Conservation (phyloP, 192 early-diverging fungal species). For the Gigaspora rosea region DNA sequence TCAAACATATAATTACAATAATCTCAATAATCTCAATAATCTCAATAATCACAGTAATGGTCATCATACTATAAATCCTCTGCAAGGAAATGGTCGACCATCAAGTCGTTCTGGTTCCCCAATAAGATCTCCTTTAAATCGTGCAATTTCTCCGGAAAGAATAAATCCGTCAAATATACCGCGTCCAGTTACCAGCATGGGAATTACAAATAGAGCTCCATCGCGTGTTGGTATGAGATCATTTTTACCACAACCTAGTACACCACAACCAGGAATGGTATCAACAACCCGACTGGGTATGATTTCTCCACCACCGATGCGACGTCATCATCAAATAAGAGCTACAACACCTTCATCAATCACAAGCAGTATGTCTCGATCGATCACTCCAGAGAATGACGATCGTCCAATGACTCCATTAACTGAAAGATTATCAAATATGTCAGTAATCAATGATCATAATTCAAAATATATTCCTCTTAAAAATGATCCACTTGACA, state of each 20-base stretch:
- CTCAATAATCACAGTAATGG: not conserved
- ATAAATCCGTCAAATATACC: constrained; percentile 15
- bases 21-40: constrained; percentile 3
- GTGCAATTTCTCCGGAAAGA: constrained; percentile 25
- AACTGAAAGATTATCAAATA: constrained; percentile 6
- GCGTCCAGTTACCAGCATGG: constrained; percentile 35
- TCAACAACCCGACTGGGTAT: not conserved
- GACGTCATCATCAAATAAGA: not conserved
- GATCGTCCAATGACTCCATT: constrained; percentile 20
- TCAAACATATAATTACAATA: constrained; percentile 8
- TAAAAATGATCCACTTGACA: constrained; percentile 52
- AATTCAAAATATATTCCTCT: constrained; percentile 42
- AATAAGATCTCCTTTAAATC: not conserved
- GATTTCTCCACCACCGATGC: constrained; percentile 5
- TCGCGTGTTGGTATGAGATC: constrained; percentile 26
- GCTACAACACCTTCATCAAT: constrained; percentile 24
- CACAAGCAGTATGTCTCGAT: constrained; percentile 6
- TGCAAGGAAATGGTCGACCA: constrained; percentile 16
- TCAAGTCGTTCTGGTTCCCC: constrained; percentile 19
- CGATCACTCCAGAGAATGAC: constrained; percentile 8
- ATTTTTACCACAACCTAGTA: constrained; percentile 7
- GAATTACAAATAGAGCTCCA: not conserved
- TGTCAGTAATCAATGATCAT: constrained; percentile 38
- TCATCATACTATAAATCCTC: constrained; percentile 12
- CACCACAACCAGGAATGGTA: constrained; percentile 23